Base-by-base conservation (phyloP, 2,329 filamentous ascomycete genomes). In the Botrytis squamosa region DNA sequence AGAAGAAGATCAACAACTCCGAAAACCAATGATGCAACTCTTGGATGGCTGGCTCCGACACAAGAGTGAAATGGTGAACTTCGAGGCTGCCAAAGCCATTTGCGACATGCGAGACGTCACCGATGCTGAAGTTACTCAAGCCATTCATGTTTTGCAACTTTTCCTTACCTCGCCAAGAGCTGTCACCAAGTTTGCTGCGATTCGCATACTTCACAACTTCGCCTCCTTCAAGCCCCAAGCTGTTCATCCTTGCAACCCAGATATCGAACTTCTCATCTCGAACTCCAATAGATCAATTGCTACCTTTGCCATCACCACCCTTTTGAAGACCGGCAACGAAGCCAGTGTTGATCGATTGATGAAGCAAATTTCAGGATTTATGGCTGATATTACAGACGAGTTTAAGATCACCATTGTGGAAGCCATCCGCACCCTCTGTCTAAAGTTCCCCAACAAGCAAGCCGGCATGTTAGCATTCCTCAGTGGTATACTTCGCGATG, bases 351-450 rank as follows among this genome's bases (percentile, higher is more conserved):
- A 99, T 82, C 91, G 96, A 71, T 85, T 99, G 78, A 98, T 99
- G 94, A 98, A 98, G 88, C 95, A 98, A 83, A 98, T 99, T 76
- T 94, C 94, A 38, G 92, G 93, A 57, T 98, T 99, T 86, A 98
- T 99, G 96, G 93, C 95, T 7, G 96, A 98, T 84, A 98, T 98
- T 78, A 98, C 95, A 10, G 96, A 99, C 81, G 96, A 99, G 83
- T 99, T 99, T 88, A 99, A 98, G 87, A 97, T 99, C 78, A 99
- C 96, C n/a, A 97, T 99, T 80, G 95, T 99, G 62, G 96, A 99
- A 83, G 96, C 96, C 60, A 98, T 99, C 81, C 92, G 96, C 75
- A 98, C 96, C 5, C 86, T 99, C 59, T 98, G 95, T 82, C 87
- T 99, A 79, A 99, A 99, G 85, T 99, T 99, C 85, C 96, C 96